phyloP scores from a whole-genome alignment of 495 filamentous ascomycete species.

The Cercophora samala region DNA sequence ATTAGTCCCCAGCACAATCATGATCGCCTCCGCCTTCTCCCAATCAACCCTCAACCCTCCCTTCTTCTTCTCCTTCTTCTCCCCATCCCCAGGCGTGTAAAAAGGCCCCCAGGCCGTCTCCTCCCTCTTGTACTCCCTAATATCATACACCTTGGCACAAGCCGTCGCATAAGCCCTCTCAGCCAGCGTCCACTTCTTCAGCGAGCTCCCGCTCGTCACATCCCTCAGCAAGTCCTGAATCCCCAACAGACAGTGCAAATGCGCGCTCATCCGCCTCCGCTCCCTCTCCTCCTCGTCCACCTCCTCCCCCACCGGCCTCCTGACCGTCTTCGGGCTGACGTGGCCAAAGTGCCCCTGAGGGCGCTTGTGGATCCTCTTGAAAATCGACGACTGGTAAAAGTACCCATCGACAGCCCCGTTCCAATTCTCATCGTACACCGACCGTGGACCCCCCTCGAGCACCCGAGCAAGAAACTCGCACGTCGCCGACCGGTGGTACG shows the following conservation, averaged over 20 bases:
- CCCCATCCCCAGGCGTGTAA: constrained; percentile 45
- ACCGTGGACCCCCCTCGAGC: neutral
- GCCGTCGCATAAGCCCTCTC: constrained; percentile 31
- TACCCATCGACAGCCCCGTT: neutral
- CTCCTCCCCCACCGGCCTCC: neutral
- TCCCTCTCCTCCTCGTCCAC: constrained; percentile 12
- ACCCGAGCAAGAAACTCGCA: neutral
- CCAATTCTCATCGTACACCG: neutral
- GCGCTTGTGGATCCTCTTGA: neutral
- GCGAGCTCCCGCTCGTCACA: constrained; percentile 41
- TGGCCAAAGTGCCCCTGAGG: neutral
- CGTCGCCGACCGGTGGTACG: neutral
- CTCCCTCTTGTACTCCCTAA: constrained; percentile 57
- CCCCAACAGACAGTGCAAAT: constrained; percentile 55
- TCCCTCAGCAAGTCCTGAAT: neutral
- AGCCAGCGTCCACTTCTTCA: constrained; percentile 22
- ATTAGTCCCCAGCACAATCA: constrained; percentile 58
- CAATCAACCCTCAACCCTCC: constrained; percentile 55
- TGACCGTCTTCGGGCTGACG: neutral
- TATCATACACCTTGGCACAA: constrained; percentile 60
- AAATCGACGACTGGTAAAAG: constrained; percentile 2
- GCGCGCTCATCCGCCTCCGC: constrained; percentile 56
- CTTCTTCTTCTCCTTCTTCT: neutral
- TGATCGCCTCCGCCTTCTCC: constrained; percentile 66
- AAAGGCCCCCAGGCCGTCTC: constrained; percentile 62